Evolutionary conservation across 805 yeast genomes (phyloP).

Genomic region (Hanseniaspora hatyaiensis): DNA sequence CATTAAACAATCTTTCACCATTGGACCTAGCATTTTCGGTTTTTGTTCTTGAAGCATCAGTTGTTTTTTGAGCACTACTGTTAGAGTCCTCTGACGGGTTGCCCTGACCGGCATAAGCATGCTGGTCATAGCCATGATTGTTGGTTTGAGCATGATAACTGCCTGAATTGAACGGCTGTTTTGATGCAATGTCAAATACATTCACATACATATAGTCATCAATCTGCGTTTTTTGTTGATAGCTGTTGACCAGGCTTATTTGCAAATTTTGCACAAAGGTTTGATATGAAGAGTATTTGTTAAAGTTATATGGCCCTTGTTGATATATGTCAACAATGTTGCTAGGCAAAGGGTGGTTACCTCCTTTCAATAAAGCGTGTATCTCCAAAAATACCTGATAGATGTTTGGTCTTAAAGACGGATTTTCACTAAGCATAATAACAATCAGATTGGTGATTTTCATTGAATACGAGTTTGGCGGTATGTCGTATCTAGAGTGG

Average conservation of each 20-base stretch:
- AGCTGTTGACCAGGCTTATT: constrained; percentile 24
- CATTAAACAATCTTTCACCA: constrained; percentile 20
- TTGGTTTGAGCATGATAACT: neutral
- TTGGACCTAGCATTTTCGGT: neutral
- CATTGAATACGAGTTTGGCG: constrained; percentile 60
- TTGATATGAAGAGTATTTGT: constrained; percentile 44
- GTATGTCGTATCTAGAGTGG: constrained; percentile 72
- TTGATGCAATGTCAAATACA: constrained; percentile 26
- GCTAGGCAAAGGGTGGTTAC: constrained; percentile 35
- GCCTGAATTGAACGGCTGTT: constrained; percentile 23
- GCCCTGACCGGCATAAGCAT: too few relatives aligned
- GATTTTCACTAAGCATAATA: constrained; percentile 73
- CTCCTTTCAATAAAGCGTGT: constrained; percentile 42
- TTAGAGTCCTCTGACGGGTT: constrained; percentile 28
- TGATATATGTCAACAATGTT: constrained; percentile 32
- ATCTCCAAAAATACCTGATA: constrained; percentile 63
- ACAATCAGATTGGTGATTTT: constrained; percentile 64
- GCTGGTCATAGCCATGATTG: neutral
- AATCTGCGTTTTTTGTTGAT: constrained; percentile 21
- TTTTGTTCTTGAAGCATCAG: constrained; percentile 24
- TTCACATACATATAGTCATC: constrained; percentile 24
- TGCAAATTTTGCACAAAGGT: constrained; percentile 25
- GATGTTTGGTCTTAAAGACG: constrained; percentile 71
- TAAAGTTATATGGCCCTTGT: constrained; percentile 46
- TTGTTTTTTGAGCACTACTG: constrained; percentile 33